Base-by-base conservation (phyloP, 1,284 basidiomycete genomes). In the Porodaedalea pini region DNA sequence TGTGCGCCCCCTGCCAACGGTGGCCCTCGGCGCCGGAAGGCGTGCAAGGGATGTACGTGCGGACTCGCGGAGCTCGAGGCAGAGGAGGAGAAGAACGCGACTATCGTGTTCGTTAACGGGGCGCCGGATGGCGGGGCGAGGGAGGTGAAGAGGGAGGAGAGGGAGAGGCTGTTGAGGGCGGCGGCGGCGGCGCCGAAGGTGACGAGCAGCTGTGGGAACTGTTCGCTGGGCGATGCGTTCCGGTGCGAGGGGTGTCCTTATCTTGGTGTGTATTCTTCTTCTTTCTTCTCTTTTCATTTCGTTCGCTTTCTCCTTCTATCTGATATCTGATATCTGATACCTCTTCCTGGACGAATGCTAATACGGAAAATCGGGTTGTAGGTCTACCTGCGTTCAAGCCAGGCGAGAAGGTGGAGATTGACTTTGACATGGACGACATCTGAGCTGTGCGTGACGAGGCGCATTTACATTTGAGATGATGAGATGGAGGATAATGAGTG, bases 371-470 rank as follows among this genome's bases (percentile, higher is more conserved):
- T 39, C 31, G n/a, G n/a, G n/a, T 17, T 7, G 11, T 58, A 79
- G 94, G 96, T 63, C 81, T 99, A 45, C 97, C 97, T 51, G 93
- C 96, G 3, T 99, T 99, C 77, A 92, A 97, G 74, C 96, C 97
- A 0, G 97, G 97, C 55, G 93, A 98, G 78, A 95, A 97, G 77
- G 94, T 98, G 41, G 88, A 94, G 76, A 90, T 90, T 69, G 83
- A 86, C 69, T 80, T 93, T 61, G 83, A 80, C 55, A 90, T 89
- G 83, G 93, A 95, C 71, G 93, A 96, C 71, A 83, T 94, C 63
- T 94, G 71, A 75, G 51, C 51, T 13, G 23, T n/a, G 36, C 17
- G 13, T 49, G 47, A 32, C 15, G 25, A 19, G 25, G 27, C 5
- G 19, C 41, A 43, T 23, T 23, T 6, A 6, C 6, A 11, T 25